Evolutionary conservation across 805 yeast genomes (phyloP).

Genomic region (Candida saitoana): DNA sequence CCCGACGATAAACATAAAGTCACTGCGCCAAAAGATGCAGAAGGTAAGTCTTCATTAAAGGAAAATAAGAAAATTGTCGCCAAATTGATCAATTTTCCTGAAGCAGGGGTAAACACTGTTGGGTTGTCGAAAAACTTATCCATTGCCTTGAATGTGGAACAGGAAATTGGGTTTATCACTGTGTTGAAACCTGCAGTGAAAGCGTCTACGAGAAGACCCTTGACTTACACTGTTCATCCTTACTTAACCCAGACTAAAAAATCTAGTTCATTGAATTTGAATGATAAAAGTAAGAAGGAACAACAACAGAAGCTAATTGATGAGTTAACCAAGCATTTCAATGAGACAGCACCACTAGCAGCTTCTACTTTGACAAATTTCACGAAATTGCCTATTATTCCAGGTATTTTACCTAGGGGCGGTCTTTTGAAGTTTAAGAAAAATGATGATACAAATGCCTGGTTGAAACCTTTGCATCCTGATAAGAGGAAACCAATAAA

Average conservation of each 20-base stretch:
- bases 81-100: conserved; percentile 38
- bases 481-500: conserved; percentile 22
- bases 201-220: conserved; percentile 33
- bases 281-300: conserved; percentile 27
- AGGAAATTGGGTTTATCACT: conserved; percentile 49
- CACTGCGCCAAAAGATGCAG: conserved; percentile 12
- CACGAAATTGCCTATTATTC: conserved; percentile 48
- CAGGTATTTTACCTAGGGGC: conserved; percentile 51
- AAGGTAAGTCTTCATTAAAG: conserved; percentile 10
- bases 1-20: conserved; percentile 32
- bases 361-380: conserved; percentile 45
- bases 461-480: conserved; percentile 37
- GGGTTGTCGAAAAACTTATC: conserved; percentile 55
- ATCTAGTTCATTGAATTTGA: conserved; percentile 22
- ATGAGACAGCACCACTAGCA: conserved; percentile 12
- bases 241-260: conserved; percentile 43
- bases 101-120: conserved; percentile 29
- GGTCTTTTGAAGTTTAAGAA: conserved; percentile 52
- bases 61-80: conserved; percentile 50
- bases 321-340: conserved; percentile 14
- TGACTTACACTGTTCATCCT: conserved; percentile 50
- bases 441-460: conserved; percentile 39
- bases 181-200: conserved; percentile 45
- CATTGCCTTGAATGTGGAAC: conserved; percentile 50
- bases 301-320: conserved; percentile 15